Percentiles rank a stretch among this genome's conserved stretches.
Conservation (phyloP, 208 protist genomes). For the Crithidia brevicula region DNA sequence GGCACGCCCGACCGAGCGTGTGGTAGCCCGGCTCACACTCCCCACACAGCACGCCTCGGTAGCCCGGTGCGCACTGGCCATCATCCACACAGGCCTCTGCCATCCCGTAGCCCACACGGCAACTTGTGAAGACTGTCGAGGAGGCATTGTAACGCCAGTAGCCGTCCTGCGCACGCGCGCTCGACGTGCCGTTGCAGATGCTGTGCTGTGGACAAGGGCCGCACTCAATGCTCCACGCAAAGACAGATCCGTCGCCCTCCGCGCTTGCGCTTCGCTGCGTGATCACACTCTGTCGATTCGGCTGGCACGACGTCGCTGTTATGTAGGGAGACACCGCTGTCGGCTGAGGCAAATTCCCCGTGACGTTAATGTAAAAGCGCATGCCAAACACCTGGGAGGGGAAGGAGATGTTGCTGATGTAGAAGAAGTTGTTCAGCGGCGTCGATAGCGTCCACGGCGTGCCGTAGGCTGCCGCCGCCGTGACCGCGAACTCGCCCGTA, state of each 20-base stretch:
- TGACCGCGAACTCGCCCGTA: neutral
- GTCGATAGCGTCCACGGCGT: constrained; percentile 17
- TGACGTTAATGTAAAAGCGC: constrained; percentile 25
- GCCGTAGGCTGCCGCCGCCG: neutral
- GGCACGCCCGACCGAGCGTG: constrained; percentile 20
- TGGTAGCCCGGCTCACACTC: constrained; percentile 30
- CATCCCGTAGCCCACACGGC: constrained; percentile 27
- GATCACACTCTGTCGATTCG: constrained; percentile 8
- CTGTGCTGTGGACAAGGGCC: constrained; percentile 34
- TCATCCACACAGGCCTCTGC: constrained; percentile 29
- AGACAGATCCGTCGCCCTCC: neutral
- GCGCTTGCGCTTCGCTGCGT: neutral
- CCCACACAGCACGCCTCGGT: constrained; percentile 37
- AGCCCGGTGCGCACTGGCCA: constrained; percentile 39
- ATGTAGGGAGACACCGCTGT: constrained; percentile 14
- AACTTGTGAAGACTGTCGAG: constrained; percentile 27
- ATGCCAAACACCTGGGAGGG: constrained; percentile 5
- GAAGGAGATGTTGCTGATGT: constrained; percentile 35
- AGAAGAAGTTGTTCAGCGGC: constrained; percentile 37
- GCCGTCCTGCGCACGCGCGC: constrained; percentile 24
- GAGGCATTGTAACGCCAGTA: constrained; percentile 38
- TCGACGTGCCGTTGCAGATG: constrained; percentile 40
- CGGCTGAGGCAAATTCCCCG: constrained; percentile 17
- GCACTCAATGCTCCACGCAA: constrained; percentile 11
- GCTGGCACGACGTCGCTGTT: constrained; percentile 24